Evolutionary conservation across 1,284 basidiomycete genomes (phyloP).

Genomic region (Heterobasidion annosum): DNA sequence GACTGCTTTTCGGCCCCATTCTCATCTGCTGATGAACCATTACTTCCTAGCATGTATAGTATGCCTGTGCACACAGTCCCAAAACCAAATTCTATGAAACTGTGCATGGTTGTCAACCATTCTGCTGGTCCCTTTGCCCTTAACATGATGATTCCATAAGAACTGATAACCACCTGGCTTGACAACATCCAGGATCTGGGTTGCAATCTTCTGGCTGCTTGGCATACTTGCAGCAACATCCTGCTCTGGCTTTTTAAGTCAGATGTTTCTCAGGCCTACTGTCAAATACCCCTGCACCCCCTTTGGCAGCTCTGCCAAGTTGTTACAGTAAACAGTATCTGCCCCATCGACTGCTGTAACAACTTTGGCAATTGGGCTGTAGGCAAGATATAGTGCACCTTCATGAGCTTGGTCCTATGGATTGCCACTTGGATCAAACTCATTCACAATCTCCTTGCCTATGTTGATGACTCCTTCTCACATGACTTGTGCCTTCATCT

Average conservation of each 20-base stretch:
- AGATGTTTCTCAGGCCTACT: conserved; percentile 29
- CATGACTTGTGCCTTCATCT: not conserved
- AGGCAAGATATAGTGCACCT: not conserved
- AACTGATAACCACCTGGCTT: conserved; percentile 18
- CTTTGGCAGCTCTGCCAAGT: conserved; percentile 36
- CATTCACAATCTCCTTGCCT: not conserved
- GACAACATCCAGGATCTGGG: conserved; percentile 23
- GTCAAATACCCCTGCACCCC: conserved; percentile 24
- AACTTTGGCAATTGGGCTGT: conserved; percentile 20
- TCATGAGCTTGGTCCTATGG: not conserved
- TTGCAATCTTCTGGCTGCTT: conserved; percentile 13
- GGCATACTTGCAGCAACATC: conserved; percentile 2
- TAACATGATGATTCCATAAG: conserved; percentile 26
- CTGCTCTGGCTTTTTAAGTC: conserved; percentile 24
- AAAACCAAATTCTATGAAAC: conserved; percentile 23
- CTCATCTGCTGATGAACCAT: no score
- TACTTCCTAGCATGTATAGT: no score
- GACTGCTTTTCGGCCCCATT: no score
- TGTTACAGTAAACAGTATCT: conserved; percentile 16
- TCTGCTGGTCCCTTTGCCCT: conserved; percentile 21
- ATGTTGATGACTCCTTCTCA: not conserved
- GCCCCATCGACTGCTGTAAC: conserved; percentile 21
- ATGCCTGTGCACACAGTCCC: conserved; percentile 30
- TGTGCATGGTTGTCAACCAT: conserved; percentile 30
- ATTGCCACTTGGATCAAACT: not conserved